These are phyloP conservation scores for Podila horticola DNA, from an alignment of 192 early-diverging fungal species.

Conservation along the genomic window DNA sequence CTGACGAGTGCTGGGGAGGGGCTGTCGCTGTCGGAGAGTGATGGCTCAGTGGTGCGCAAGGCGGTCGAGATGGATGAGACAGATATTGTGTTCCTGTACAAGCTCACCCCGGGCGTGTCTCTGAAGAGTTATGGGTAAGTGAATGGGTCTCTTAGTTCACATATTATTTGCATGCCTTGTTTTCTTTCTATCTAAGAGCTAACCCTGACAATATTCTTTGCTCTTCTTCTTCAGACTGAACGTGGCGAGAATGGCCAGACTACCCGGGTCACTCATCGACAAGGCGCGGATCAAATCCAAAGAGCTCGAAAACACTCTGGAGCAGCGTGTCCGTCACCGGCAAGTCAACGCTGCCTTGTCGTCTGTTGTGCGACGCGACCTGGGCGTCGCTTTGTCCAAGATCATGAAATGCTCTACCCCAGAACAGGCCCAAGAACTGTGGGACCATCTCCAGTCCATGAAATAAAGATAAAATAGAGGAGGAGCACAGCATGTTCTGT, in stretches of 20 bases:
- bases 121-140: constrained; percentile 73
- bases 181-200: background rate
- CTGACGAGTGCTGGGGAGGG: constrained; percentile 10
- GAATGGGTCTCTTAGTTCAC: background rate
- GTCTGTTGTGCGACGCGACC: background rate
- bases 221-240: constrained; percentile 62
- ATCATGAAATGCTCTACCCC: background rate
- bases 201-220: background rate
- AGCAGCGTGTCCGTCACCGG: constrained; percentile 16
- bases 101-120: constrained; percentile 69
- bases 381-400: background rate
- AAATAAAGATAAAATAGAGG: constrained; percentile 18
- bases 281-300: constrained; percentile 65
- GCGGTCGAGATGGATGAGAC: constrained; percentile 32
- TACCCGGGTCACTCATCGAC: constrained; percentile 62
- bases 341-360: background rate
- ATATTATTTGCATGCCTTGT: background rate
- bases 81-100: constrained; percentile 76
- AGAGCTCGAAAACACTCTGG: constrained; percentile 48
- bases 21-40: constrained; percentile 2
- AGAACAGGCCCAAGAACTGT: background rate
- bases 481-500: background rate
- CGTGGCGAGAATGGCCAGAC: constrained; percentile 74
- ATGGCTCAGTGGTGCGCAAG: background rate
- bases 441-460: background rate